A percentile compares a stretch with the other conserved stretches of the same genome.
Evolutionary conservation across 2,329 filamentous ascomycete genomes (phyloP).

Genomic region (Cladosporium austrohemisphaericum): DNA sequence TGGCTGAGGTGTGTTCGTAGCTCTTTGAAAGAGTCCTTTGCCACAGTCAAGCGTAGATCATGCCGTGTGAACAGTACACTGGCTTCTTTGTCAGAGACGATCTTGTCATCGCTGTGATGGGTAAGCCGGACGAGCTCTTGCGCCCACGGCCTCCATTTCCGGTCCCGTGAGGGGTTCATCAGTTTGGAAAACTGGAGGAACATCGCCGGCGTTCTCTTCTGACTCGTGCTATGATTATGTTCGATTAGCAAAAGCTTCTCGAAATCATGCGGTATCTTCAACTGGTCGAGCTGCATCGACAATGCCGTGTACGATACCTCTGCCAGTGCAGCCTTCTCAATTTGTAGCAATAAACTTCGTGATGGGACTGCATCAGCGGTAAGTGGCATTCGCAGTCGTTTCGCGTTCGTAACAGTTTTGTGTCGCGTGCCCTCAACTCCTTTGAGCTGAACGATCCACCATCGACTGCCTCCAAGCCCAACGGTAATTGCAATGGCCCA

Average conservation of each 20-base stretch:
- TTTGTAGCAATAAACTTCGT: conserved; percentile 22
- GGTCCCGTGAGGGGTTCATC: conserved; percentile 15
- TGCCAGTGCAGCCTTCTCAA: conserved; percentile 39
- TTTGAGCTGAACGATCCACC: conserved; percentile 70
- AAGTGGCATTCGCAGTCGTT: conserved; percentile 12
- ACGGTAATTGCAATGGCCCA: conserved; percentile 73
- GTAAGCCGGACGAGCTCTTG: conserved; percentile 23
- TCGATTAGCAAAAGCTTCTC: conserved; percentile 19
- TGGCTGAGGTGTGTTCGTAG: conserved; percentile 35
- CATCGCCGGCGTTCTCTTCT: conserved; percentile 9
- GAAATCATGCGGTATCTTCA: conserved; percentile 23
- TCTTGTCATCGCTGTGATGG: conserved; percentile 21
- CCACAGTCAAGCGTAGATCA: conserved; percentile 38
- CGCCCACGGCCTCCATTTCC: conserved; percentile 23
- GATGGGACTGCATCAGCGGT: conserved; percentile 2
- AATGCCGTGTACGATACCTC: conserved; percentile 31
- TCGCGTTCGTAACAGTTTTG: conserved; percentile 22
- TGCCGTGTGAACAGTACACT: conserved; percentile 31
- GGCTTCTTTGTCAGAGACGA: not conserved
- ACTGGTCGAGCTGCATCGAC: conserved; percentile 22
- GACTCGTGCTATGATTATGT: conserved; percentile 10
- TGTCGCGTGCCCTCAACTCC: conserved; percentile 23
- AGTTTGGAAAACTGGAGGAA: conserved; percentile 22
- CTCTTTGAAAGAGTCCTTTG: conserved; percentile 31
- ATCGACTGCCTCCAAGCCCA: conserved; percentile 69